Base-by-base conservation (phyloP, 306 rosid species). In the Vachellia collinsii region DNA sequence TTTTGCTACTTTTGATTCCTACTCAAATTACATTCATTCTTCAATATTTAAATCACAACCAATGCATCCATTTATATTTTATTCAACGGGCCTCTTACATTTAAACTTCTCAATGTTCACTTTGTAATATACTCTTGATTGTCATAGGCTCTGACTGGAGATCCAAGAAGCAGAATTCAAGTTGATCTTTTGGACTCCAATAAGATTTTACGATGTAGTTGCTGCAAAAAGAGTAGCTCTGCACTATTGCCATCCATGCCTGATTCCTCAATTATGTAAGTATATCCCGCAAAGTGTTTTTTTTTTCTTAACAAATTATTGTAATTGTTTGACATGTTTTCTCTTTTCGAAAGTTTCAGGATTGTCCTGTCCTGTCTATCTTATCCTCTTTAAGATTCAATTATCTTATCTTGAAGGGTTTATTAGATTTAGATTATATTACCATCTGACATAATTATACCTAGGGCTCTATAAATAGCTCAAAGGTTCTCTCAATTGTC, bases 181-280 rank as follows among this genome's bases (percentile, higher is more conserved):
- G 86, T 89, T 46, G 97, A 95, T 85, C 96, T 95, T 54, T 80
- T 93, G 89, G 95, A 93, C 79, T 88, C 77, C 82, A 89, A 93
- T 61, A 89, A 90, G 82, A 88, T 88, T 83, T 82, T 95, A 86
- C 77, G 65, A 75, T 91, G 98, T 85, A 80, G 82, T 79, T 94
- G 97, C 83, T 94, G 99, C 88, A 84, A 83, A 79, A 87, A 79
- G 86, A 86, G 83, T 83, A 81, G 85, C 80, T 83, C 80, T 80
- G 76, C 82, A 70, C 88, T 90, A 50, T 70, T 85, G 79, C 83
- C 97, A 63, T 88, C 95, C 64, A 88, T 79, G 90, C 98, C 88
- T 66, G 99, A 95, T 82, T 86, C 99, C 82, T 90, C 97, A 54
- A 89, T 95, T 71, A 81, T 95, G 99, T 95, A 86, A 90, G 99